Conservation (phyloP, 805 yeast species). For the Metschnikowia lachancei region DNA sequence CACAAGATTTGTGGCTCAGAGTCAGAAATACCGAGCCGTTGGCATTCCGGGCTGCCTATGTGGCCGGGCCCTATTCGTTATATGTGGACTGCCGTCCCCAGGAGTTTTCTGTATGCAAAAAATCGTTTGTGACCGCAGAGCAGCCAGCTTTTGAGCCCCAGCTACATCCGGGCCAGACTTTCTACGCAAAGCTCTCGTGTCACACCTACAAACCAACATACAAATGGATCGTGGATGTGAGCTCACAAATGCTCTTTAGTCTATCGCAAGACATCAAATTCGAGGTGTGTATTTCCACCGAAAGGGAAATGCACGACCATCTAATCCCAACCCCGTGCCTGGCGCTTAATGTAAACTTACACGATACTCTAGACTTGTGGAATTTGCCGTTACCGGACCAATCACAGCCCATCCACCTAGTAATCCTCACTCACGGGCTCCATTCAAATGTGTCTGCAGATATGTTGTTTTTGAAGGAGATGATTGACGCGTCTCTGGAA, state of each 20-base stretch:
- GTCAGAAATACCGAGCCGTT: constrained; percentile 71
- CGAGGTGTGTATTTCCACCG: constrained; percentile 48
- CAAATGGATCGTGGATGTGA: constrained; percentile 77
- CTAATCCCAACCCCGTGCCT: constrained; percentile 22
- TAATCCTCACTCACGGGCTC: constrained; percentile 85
- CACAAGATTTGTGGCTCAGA: constrained; percentile 45
- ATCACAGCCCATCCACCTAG: constrained; percentile 70
- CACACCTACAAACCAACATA: constrained; percentile 59
- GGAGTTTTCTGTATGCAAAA: constrained; percentile 54
- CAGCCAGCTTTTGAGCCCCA: constrained; percentile 76
- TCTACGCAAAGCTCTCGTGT: constrained; percentile 57
- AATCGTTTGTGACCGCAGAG: constrained; percentile 67
- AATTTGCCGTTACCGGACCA: constrained; percentile 50
- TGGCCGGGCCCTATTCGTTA: constrained; percentile 85
- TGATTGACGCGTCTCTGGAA: constrained; percentile 58
- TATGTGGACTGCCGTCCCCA: constrained; percentile 77
- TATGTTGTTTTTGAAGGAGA: constrained; percentile 82
- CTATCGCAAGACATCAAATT: constrained; percentile 66
- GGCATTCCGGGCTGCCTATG: constrained; percentile 74
- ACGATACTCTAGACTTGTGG: constrained; percentile 75
- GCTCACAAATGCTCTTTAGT: constrained; percentile 76
- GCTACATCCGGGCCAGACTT: constrained; percentile 63
- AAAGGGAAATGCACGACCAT: constrained; percentile 24
- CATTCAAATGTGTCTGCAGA: constrained; percentile 90
- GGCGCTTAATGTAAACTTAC: constrained; percentile 47